Evolutionary conservation across 495 filamentous ascomycete genomes (phyloP), one percentile per base, ranked within the genome.

Genomic region (Aspergillus homomorphus): DNA sequence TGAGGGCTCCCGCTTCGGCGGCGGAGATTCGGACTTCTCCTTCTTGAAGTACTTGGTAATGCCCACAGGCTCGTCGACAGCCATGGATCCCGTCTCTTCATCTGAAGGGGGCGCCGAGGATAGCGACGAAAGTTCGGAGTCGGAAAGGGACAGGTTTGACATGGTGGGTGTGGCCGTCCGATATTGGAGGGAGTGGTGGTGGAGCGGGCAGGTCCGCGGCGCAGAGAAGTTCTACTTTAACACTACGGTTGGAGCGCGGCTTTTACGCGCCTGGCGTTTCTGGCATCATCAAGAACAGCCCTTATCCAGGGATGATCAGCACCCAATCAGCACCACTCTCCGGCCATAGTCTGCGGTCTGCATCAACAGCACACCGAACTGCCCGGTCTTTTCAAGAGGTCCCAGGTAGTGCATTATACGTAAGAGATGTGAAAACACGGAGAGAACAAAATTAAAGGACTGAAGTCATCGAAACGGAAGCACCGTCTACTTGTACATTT

Each of bases 1-100:
- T 64, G 91, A 93, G 26, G 90, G 85, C 52, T 85, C 84, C 62
- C 91, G 81, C 77, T 87, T 88, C 58, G 85, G 79, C 28, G 89
- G 88, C 51, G 88, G 87, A 62, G 87, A 82, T 63, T 76, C 73
- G 50, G 78, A 77, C 66, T n/a, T n/a, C n/a, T 78, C 71, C 66
- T 79, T 74, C 67, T 77, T 78, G 59, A 77, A 77, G 64, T 78
- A 79, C 58, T 75, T 76, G 43, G 74, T 68, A 44, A 76, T 80
- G 30, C 72, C 74, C 45, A 72, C 67, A 51, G 74, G 70, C 58
- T 79, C 74, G 42, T 74, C 73, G 41, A 75, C 56, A 21, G 72
- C 68, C 63, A 73, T 73, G 46, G 75, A 62, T 19, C 64, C 62
- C 16, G 73, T 70, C 63, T 86, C 83, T 54, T 84, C 81, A 63